Percentiles rank a stretch among this genome's conserved stretches.
These are phyloP conservation scores for Colletotrichum tabaci DNA, from an alignment of 2,329 filamentous ascomycete genomes.

Conservation along the genomic window DNA sequence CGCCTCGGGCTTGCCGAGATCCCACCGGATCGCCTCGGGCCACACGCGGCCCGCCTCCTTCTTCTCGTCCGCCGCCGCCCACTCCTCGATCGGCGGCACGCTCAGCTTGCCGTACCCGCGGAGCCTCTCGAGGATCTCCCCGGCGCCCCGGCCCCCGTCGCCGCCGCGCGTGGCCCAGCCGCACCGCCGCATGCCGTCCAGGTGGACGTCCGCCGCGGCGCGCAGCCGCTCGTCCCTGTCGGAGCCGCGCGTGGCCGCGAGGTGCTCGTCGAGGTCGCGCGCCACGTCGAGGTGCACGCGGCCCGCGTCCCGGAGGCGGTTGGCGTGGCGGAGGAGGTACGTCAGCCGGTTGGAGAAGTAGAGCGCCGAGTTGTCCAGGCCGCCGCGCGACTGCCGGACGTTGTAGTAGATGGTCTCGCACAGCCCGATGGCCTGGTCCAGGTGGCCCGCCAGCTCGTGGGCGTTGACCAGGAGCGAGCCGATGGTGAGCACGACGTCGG, in stretches of 20 bases:
- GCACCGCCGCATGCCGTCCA: constrained; percentile 46
- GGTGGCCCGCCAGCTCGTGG: constrained; percentile 47
- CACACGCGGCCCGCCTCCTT: constrained; percentile 43
- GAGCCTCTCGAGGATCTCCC: constrained; percentile 38
- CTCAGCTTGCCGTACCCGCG: constrained; percentile 43
- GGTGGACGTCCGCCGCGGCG: constrained; percentile 42
- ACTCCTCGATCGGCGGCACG: constrained; percentile 41
- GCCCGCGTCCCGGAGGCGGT: constrained; percentile 49
- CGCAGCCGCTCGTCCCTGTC: constrained; percentile 43
- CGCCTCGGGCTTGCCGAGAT: constrained; percentile 25
- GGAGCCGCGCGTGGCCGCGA: constrained; percentile 18
- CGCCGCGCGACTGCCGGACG: constrained; percentile 51
- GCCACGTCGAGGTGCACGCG: constrained; percentile 50
- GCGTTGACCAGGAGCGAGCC: constrained; percentile 52
- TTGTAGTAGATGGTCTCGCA: constrained; percentile 54
- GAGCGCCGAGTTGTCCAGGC: constrained; percentile 49
- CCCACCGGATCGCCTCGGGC: constrained; percentile 40
- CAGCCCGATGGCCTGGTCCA: constrained; percentile 49
- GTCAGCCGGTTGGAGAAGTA: constrained; percentile 49
- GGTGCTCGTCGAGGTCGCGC: constrained; percentile 45
- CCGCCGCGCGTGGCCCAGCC: constrained; percentile 44
- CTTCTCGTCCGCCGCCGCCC: constrained; percentile 42
- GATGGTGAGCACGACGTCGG: constrained; percentile 48
- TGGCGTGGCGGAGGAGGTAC: constrained; percentile 47
- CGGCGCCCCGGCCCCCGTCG: constrained; percentile 26